phyloP scores from a whole-genome alignment of 805 yeast genomes.

The Cyberlindnera japonica region DNA sequence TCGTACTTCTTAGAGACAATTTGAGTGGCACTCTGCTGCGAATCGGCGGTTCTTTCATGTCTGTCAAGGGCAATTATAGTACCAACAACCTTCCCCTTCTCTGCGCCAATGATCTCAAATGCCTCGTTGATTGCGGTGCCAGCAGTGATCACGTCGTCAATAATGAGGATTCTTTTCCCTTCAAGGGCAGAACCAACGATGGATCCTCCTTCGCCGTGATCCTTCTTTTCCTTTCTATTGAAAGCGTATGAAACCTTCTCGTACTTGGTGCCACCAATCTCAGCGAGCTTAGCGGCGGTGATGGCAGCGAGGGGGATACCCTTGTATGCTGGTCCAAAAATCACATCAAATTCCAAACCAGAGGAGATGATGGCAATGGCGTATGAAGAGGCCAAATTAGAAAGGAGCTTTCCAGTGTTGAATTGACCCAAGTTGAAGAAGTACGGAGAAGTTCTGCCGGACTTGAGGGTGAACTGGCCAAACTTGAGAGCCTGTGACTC shows the following conservation, averaged over 20 bases:
- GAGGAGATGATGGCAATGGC: slow-evolving; percentile 83
- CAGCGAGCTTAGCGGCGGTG: slow-evolving; percentile 88
- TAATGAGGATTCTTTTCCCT: slow-evolving; percentile 73
- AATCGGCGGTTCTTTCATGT: slow-evolving; percentile 78
- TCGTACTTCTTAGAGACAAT: slow-evolving; percentile 66
- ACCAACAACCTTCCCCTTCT: slow-evolving; percentile 74
- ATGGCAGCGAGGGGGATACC: slow-evolving; percentile 95
- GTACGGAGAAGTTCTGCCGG: slow-evolving; percentile 93
- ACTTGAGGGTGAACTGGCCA: slow-evolving; percentile 85
- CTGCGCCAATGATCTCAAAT: slow-evolving; percentile 65
- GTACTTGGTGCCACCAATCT: slow-evolving; percentile 78
- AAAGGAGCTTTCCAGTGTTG: slow-evolving; percentile 71
- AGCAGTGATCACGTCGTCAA: slow-evolving; percentile 97
- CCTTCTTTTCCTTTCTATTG: slow-evolving; percentile 94
- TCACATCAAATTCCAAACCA: slow-evolving; percentile 79
- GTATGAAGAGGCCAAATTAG: slow-evolving; percentile 82
- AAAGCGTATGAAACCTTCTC: slow-evolving; percentile 80
- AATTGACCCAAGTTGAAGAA: slow-evolving; percentile 93
- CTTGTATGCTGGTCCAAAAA: slow-evolving; percentile 97
- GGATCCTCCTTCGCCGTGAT: slow-evolving; percentile 97
- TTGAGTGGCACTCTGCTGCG: slow-evolving; percentile 73
- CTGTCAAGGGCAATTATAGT: slow-evolving; percentile 91
- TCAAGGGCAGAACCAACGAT: slow-evolving; percentile 81
- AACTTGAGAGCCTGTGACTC: slow-evolving; percentile 80
- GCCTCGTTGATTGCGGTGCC: slow-evolving; percentile 98